Evolutionary conservation across 1,284 basidiomycete species (phyloP).

Genomic region (Sporisorium sorghi): DNA sequence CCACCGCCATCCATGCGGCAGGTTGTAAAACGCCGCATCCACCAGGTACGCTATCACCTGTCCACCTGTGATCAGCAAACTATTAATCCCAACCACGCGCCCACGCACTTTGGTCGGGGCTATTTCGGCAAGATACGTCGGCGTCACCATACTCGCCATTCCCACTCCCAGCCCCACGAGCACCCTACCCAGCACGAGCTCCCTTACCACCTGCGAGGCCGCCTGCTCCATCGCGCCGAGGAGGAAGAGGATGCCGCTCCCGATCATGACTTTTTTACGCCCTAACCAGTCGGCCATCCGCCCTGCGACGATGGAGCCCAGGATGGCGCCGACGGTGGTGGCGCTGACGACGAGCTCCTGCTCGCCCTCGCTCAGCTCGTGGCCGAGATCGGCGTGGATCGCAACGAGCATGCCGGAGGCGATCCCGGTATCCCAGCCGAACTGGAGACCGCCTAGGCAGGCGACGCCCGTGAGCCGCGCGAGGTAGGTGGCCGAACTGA

Average conservation of each 20-base stretch:
- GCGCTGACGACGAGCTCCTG: slow-evolving; percentile 62
- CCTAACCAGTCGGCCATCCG: slow-evolving; percentile 56
- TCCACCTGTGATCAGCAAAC: slow-evolving; percentile 61
- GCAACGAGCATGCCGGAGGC: slow-evolving; percentile 60
- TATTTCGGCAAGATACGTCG: slow-evolving; percentile 60
- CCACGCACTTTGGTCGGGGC: slow-evolving; percentile 56
- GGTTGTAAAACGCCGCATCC: slow-evolving; percentile 55
- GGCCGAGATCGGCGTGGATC: slow-evolving; percentile 55
- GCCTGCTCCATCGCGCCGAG: slow-evolving; percentile 62
- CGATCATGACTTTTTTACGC: slow-evolving; percentile 57
- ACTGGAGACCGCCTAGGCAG: slow-evolving; percentile 52
- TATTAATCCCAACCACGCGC: slow-evolving; percentile 57
- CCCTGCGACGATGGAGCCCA: slow-evolving; percentile 54
- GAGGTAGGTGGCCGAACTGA: slow-evolving; percentile 41
- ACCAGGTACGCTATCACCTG: slow-evolving; percentile 62
- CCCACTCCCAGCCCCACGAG: slow-evolving; percentile 62
- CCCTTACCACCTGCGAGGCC: slow-evolving; percentile 55
- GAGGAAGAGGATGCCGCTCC: slow-evolving; percentile 53
- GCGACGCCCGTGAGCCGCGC: slow-evolving; percentile 51
- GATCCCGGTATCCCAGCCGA: slow-evolving; percentile 59
- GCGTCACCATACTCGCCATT: slow-evolving; percentile 56
- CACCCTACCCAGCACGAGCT: slow-evolving; percentile 58
- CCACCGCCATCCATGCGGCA: slow-evolving; percentile 63
- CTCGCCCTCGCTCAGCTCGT: slow-evolving; percentile 55
- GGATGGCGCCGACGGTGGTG: slow-evolving; percentile 61